Evolutionary conservation across 192 early-diverging fungal genomes (phyloP), one percentile per base, ranked within the genome.

Genomic region (Phycomyces blakesleeanus): DNA sequence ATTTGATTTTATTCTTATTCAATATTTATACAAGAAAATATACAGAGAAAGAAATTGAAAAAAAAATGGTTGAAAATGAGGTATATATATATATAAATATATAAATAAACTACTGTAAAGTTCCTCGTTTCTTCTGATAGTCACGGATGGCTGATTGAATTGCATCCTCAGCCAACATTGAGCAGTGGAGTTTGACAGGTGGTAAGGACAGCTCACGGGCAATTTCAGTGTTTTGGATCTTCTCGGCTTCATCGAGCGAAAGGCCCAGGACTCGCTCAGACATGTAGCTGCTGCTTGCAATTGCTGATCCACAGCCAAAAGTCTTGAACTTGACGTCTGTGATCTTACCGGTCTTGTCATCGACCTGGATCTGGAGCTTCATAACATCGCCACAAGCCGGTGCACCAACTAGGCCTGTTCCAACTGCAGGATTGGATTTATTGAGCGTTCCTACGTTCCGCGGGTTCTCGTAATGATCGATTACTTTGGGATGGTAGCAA

Each of bases 161-260:
- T 52, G 96, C 96, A 69, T 98, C 96, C 71, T 98, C 96, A 16
- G 96, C 96, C 14, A 98, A 86, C 96, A 98, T 86, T n/a, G 93
- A 96, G 76, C 95, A 98, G 78, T 98, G 95, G n/a, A 98, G 81
- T 76, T 98, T 98, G 67, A 96, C 96, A n/a, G 96, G 96, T 14
- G 96, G 96, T 56, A 98, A 69, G 42, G 84, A 84, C 62, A 98
- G 78, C 71, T 98, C 96, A 69, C 90, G 91, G 29, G 96, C 96
- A 76, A 98, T 95, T 63, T 95, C 93, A 0, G 92, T 94, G 74
- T 98, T 98, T 68, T 92, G 95, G 68, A 98, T 92, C 66, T 88
- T 79, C 8, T 84, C 78, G 10, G 94, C 94, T 64, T 96, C 93
- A 64, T 92, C 87, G 11, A 98, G 76, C 54, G 83, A 90, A 86